These are phyloP conservation scores for Metroxylon sagu DNA, from an alignment of 176 grass and related monocot genomes.

Conservation along the genomic window DNA sequence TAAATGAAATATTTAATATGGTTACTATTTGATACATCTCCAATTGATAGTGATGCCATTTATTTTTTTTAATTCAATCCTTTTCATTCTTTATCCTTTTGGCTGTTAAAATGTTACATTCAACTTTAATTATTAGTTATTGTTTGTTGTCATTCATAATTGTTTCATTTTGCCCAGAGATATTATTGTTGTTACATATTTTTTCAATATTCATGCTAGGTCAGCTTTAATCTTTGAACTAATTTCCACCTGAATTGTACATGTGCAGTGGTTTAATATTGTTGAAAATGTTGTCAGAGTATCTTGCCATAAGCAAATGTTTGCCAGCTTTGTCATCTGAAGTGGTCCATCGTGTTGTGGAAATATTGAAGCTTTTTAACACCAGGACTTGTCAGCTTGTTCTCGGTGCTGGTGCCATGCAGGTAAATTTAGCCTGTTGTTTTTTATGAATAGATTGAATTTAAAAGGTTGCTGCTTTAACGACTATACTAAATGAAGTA, in stretches of 20 bases:
- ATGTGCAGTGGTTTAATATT: constrained; percentile 84
- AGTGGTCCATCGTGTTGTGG: constrained; percentile 92
- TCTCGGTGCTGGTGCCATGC: constrained; percentile 97
- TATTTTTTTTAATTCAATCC: too few relatives aligned
- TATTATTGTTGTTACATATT: too few relatives aligned
- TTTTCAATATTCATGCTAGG: background rate
- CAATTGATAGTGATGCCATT: too few relatives aligned
- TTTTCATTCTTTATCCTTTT: too few relatives aligned
- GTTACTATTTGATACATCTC: too few relatives aligned
- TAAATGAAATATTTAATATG: too few relatives aligned
- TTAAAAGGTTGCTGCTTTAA: background rate
- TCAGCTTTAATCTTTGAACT: constrained; percentile 6
- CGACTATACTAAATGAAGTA: background rate
- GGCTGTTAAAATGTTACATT: too few relatives aligned
- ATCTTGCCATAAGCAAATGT: constrained; percentile 95
- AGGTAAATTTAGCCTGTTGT: constrained; percentile 32
- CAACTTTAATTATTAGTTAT: too few relatives aligned
- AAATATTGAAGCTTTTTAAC: constrained; percentile 97
- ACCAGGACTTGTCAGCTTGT: constrained; percentile 92
- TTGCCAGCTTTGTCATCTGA: constrained; percentile 93
- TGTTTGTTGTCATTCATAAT: too few relatives aligned
- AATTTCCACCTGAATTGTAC: constrained; percentile 13
- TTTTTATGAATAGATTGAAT: background rate
- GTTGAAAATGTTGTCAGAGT: constrained; percentile 95
- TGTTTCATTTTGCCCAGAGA: too few relatives aligned